A percentile compares a stretch with the other conserved stretches of the same genome.
phyloP scores from a whole-genome alignment of 148 eudicot genomes.

The Arctostaphylos glauca region DNA sequence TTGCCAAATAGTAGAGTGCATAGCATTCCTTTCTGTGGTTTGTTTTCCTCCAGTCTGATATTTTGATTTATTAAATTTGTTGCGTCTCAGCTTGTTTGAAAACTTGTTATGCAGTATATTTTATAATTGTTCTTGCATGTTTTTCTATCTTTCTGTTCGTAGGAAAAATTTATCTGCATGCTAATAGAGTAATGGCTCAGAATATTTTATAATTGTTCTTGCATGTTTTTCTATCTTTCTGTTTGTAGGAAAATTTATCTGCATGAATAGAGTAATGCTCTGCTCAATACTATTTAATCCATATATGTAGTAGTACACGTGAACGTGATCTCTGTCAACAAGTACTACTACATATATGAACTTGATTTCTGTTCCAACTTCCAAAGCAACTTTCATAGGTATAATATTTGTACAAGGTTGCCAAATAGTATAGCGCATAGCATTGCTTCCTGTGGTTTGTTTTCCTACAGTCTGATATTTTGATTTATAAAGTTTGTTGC shows the following conservation, averaged over 20 bases:
- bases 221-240: not conserved
- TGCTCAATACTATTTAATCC: not conserved
- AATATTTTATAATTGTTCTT: not conserved
- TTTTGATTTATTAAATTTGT: not conserved
- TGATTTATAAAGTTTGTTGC: not conserved
- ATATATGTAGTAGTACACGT: not conserved
- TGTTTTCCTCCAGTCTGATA: not conserved
- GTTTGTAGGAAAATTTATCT: slow-evolving; percentile 3
- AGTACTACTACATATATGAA: too few relatives aligned
- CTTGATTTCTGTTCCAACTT: too few relatives aligned
- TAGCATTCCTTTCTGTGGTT: not conserved
- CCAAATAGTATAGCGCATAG: not conserved
- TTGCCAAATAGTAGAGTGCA: not conserved
- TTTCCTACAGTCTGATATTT: not conserved
- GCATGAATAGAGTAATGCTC: not conserved
- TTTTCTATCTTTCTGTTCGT: not conserved
- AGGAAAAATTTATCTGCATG: slow-evolving; percentile 8
- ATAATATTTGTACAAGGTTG: not conserved
- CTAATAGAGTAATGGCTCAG: not conserved
- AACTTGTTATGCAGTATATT: not conserved
- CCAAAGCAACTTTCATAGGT: not conserved
- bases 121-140: not conserved
- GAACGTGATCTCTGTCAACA: not conserved
- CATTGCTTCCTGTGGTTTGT: not conserved
- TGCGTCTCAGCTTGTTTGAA: not conserved